Percentiles rank a stretch among this genome's conserved stretches.
Conservation (phyloP, 2,329 filamentous ascomycete genomes). For the Fusarium musae region DNA sequence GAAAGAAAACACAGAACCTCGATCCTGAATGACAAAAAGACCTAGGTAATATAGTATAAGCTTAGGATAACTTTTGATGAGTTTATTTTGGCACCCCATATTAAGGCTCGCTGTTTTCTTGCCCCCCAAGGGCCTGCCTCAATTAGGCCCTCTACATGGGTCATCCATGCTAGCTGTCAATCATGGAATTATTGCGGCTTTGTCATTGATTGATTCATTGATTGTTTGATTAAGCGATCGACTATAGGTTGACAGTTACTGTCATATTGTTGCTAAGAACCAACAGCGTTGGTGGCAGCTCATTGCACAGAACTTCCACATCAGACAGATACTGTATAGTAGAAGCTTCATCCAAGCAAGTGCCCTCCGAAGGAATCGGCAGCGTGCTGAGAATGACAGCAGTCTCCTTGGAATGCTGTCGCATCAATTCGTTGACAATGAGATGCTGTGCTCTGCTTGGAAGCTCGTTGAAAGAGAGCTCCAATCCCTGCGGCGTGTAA, state of each 20-base stretch:
- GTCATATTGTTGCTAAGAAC: slow-evolving; percentile 92
- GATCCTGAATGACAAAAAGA: too few relatives aligned
- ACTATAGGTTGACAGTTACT: slow-evolving; percentile 78
- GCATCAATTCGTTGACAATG: slow-evolving; percentile 87
- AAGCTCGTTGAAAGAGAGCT: slow-evolving; percentile 86
- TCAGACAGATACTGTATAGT: slow-evolving; percentile 81
- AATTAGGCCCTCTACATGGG: neutral
- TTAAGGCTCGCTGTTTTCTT: too few relatives aligned
- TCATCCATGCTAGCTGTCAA: slow-evolving; percentile 26
- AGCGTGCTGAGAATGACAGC: slow-evolving; percentile 86
- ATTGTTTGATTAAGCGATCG: slow-evolving; percentile 17
- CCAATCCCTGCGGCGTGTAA: slow-evolving; percentile 70
- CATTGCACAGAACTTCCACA: slow-evolving; percentile 81
- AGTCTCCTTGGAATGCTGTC: slow-evolving; percentile 72
- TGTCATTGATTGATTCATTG: slow-evolving; percentile 7
- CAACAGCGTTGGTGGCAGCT: slow-evolving; percentile 78
- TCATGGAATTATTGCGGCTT: slow-evolving; percentile 34
- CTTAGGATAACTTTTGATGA: too few relatives aligned
- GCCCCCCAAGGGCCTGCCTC: too few relatives aligned
- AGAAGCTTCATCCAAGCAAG: slow-evolving; percentile 74
- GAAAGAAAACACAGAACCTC: too few relatives aligned
- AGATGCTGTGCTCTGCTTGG: slow-evolving; percentile 86
- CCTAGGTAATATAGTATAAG: too few relatives aligned
- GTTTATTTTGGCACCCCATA: too few relatives aligned
- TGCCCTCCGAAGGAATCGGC: slow-evolving; percentile 83